A percentile compares a stretch with the other conserved stretches of the same genome.
phyloP scores from a whole-genome alignment of 345 rosid genomes.

The Lumnitzera littorea region DNA sequence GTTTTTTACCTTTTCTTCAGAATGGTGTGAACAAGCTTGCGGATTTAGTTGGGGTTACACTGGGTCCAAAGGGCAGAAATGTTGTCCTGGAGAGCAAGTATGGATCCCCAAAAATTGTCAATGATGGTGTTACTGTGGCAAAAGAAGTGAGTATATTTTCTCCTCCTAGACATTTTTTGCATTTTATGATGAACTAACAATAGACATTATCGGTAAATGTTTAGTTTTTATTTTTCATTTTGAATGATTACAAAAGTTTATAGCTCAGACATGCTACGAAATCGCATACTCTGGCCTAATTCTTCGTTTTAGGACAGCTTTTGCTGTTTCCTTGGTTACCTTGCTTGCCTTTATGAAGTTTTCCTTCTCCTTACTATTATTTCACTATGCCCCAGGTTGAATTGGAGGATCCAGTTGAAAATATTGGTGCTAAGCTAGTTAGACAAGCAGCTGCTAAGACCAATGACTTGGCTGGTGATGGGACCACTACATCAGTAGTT shows the following conservation, averaged over 20 bases:
- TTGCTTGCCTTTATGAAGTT: neutral
- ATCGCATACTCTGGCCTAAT: no score
- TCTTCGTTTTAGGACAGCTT: no score
- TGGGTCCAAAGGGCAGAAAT: constrained; percentile 93
- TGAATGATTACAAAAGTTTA: no score
- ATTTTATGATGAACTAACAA: no score
- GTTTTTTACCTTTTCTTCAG: constrained; percentile 25
- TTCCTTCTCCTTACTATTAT: neutral
- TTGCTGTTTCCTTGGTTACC: neutral
- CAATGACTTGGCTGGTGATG: constrained; percentile 98
- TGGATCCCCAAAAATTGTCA: constrained; percentile 95
- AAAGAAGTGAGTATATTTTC: constrained; percentile 51
- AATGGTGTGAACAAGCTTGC: constrained; percentile 98
- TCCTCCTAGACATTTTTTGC: neutral
- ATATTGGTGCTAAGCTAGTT: constrained; percentile 93
- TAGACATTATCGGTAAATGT: no score
- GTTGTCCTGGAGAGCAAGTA: constrained; percentile 99
- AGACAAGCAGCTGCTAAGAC: constrained; percentile 98
- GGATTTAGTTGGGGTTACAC: constrained; percentile 93
- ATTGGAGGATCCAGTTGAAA: constrained; percentile 97
- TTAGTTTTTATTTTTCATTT: no score
- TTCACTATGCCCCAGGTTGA: constrained; percentile 50
- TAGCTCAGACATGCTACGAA: neutral
- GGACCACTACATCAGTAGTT: constrained; percentile 97
- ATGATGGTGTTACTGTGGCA: constrained; percentile 97